A percentile compares a stretch with the other conserved stretches of the same genome.
phyloP scores from a whole-genome alignment of 371 early-diverging fungal species.

The Batrachochytrium dendrobatidis region DNA sequence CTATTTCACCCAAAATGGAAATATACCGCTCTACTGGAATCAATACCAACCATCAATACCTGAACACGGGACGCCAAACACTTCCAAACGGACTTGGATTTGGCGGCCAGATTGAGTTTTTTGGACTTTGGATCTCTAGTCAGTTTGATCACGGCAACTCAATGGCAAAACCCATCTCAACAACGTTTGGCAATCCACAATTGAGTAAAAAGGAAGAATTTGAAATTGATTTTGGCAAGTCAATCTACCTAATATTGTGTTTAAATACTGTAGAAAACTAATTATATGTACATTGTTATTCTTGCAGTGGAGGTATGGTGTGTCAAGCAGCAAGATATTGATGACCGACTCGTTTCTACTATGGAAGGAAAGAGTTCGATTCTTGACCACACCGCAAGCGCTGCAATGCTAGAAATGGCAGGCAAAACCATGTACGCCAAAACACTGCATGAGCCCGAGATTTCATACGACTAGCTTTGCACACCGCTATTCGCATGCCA shows the following conservation, averaged over 20 bases:
- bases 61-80: slow-evolving; percentile 74
- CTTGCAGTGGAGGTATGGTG: slow-evolving; percentile 51
- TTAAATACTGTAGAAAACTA: slow-evolving; percentile 3
- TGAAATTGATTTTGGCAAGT: slow-evolving; percentile 57
- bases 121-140: slow-evolving; percentile 70
- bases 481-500: slow-evolving; percentile 72
- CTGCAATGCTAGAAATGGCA: slow-evolving; percentile 82
- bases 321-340: slow-evolving; percentile 53
- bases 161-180: slow-evolving; percentile 56
- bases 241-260: background rate
- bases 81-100: slow-evolving; percentile 65
- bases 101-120: slow-evolving; percentile 53
- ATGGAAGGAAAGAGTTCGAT: slow-evolving; percentile 44
- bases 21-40: slow-evolving; percentile 45
- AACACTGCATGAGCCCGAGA: slow-evolving; percentile 39
- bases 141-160: slow-evolving; percentile 66
- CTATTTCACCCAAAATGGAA: slow-evolving; percentile 32
- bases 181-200: slow-evolving; percentile 60
- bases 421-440: slow-evolving; percentile 71
- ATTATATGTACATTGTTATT: background rate
- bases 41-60: slow-evolving; percentile 75
- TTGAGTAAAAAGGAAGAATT: slow-evolving; percentile 56
- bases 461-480: background rate
- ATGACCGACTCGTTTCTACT: slow-evolving; percentile 36
- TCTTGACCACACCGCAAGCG: slow-evolving; percentile 59